Evolutionary conservation across 139 green algal genomes (phyloP).

Genomic region (Chlamydomonas sp.): DNA sequence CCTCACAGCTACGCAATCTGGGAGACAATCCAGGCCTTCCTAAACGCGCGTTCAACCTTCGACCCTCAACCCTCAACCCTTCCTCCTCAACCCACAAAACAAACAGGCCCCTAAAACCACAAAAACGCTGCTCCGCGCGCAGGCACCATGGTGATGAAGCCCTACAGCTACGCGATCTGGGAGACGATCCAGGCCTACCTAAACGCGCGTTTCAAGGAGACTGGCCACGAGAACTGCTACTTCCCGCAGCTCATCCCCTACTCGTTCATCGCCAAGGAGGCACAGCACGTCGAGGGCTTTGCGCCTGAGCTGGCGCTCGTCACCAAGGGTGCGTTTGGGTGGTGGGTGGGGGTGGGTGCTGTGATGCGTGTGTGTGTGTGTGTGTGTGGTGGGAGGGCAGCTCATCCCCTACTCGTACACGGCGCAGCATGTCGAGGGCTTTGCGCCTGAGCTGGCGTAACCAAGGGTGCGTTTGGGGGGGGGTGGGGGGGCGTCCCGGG

Average conservation of each 20-base stretch:
- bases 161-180: conserved; percentile 86
- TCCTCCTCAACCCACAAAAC: too few relatives aligned
- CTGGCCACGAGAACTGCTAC: conserved; percentile 17
- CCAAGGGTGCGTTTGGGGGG: conserved; percentile 79
- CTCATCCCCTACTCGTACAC: conserved; percentile 98
- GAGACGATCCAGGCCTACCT: conserved; percentile 69
- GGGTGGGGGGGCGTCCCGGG: background rate
- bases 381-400: too few relatives aligned
- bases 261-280: conserved; percentile 97
- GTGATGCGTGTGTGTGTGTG: background rate
- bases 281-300: conserved; percentile 98
- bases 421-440: conserved; percentile 96
- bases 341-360: background rate
- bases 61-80: too few relatives aligned
- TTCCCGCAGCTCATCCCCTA: conserved; percentile 85
- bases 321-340: conserved; percentile 64
- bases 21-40: too few relatives aligned
- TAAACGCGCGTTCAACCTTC: too few relatives aligned
- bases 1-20: too few relatives aligned
- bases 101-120: too few relatives aligned
- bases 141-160: conserved; percentile 98
- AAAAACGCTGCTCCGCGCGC: background rate
- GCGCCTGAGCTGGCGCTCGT: conserved; percentile 95
- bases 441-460: conserved; percentile 94
- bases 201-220: conserved; percentile 80